Conservation (phyloP, 2,329 filamentous ascomycete species). For the Keithomyces neogunnii region DNA sequence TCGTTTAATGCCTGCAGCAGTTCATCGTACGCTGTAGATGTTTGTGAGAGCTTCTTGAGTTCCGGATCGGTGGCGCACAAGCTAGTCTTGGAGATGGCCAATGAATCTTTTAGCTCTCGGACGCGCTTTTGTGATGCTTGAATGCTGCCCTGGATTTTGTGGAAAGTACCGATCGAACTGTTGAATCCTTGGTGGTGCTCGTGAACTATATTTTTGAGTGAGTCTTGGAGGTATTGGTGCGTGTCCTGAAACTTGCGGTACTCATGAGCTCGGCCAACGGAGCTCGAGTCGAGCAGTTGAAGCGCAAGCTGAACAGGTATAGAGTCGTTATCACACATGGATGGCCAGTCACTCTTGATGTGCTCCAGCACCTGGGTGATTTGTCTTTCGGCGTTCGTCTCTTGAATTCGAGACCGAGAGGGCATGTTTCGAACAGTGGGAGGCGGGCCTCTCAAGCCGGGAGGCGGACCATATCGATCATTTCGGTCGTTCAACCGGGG, state of each 20-base stretch:
- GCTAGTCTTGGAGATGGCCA: constrained; percentile 70
- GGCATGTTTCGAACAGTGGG: constrained; percentile 24
- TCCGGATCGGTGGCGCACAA: constrained; percentile 83
- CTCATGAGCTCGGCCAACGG: constrained; percentile 81
- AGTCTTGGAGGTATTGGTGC: constrained; percentile 82
- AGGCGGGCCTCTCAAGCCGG: constrained; percentile 22
- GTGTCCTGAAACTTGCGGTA: constrained; percentile 78
- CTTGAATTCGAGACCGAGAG: constrained; percentile 27
- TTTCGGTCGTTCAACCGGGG: constrained; percentile 34
- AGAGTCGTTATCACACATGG: constrained; percentile 82
- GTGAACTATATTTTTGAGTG: constrained; percentile 90
- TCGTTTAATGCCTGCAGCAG: constrained; percentile 76
- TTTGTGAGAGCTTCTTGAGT: constrained; percentile 77
- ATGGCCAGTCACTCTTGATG: constrained; percentile 84
- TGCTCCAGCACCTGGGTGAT: constrained; percentile 63
- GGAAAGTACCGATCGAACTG: constrained; percentile 96
- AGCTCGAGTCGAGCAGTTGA: constrained; percentile 89
- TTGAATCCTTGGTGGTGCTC: constrained; percentile 99
- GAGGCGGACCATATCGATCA: constrained; percentile 32
- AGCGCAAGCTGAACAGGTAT: constrained; percentile 91
- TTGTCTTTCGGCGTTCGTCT: constrained; percentile 45
- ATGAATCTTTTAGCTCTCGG: constrained; percentile 71
- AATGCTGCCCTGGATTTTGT: constrained; percentile 95
- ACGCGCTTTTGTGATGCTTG: constrained; percentile 81
- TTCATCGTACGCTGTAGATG: constrained; percentile 84